Evolutionary conservation across 805 yeast species (phyloP), one percentile per base, ranked within the genome.

Genomic region (Metschnikowia henanensis): DNA sequence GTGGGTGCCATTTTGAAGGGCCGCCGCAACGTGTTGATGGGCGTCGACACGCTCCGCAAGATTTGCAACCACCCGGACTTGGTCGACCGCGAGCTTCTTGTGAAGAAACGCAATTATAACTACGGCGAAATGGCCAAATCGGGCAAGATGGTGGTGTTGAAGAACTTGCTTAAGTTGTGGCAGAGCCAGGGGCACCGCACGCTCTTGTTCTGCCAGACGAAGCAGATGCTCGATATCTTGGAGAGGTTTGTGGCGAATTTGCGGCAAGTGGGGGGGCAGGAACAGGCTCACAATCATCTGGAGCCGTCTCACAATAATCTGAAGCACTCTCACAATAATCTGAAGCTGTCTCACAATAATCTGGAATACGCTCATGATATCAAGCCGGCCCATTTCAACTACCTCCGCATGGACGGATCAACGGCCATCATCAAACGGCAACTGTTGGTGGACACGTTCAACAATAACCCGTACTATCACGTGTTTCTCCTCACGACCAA

Each of bases 61-160:
- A 88, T 94, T 2, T 94, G 99, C 62, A 94, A 94, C 61, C 98
- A 94, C 70, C 99, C 99, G 0, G 97, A 94, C 62, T 68, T 94
- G 43, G 81, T 83, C 3, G 71, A 74, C 37, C 58, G 77, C 10
- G 77, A 76, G 12, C 43, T 57, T 2, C 53, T 72, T 16, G 41
- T 51, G 50, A 60, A 57, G n/a, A 64, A 63, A 20, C 66, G 34
- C 66, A 66, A 51, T 40, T 60, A 59, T 30, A 53, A 66, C 13
- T 81, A 77, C 58, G 88, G 88, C 8, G 76, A 76, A 43, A 79
- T 84, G 2, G 56, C 56, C 9, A 71, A 80, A 51, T 86, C 96
- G 0, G 99, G 99, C 0, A 94, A 94, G 56, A 78, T 94, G 80
- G 95, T 87, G 59, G 97, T 94, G 4, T 81, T 90, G 7, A 81